A percentile compares a stretch with the other conserved stretches of the same genome.
Conservation (phyloP, 768 basidiomycete genomes). For the Omphalotus guepiniiformis region DNA sequence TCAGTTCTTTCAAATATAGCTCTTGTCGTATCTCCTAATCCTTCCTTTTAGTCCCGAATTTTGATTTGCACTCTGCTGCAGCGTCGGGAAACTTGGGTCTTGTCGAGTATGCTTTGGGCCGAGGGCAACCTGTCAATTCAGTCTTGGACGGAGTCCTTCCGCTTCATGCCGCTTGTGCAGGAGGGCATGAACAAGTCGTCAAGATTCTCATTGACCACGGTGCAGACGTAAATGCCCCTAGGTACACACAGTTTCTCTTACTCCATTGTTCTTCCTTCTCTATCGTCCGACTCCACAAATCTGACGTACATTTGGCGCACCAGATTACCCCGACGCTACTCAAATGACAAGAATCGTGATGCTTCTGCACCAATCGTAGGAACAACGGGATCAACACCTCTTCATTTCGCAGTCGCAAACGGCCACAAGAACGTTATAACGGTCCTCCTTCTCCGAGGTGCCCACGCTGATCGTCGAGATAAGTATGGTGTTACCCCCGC, state of each 20-base stretch:
- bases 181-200: slow-evolving; percentile 86
- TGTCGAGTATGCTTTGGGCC: slow-evolving; percentile 86
- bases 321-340: slow-evolving; percentile 73
- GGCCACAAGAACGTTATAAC: slow-evolving; percentile 78
- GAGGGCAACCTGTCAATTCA: slow-evolving; percentile 95
- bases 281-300: slow-evolving; percentile 8
- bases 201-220: slow-evolving; percentile 86
- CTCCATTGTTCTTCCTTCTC: slow-evolving; percentile 9
- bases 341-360: slow-evolving; percentile 63
- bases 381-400: slow-evolving; percentile 85
- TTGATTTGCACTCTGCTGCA: slow-evolving; percentile 74
- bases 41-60: slow-evolving; percentile 56
- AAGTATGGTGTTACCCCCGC: slow-evolving; percentile 92
- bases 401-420: slow-evolving; percentile 96
- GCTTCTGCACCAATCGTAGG: slow-evolving; percentile 69
- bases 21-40: no score
- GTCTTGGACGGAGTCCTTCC: slow-evolving; percentile 96
- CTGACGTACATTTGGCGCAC: slow-evolving; percentile 8
- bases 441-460: slow-evolving; percentile 81
- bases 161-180: slow-evolving; percentile 90
- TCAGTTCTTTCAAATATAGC: slow-evolving; percentile 30
- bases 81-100: slow-evolving; percentile 87
- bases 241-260: slow-evolving; percentile 41
- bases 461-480: slow-evolving; percentile 75
- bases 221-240: slow-evolving; percentile 96